phyloP scores from a whole-genome alignment of 768 basidiomycete species.

The Crassisporium funariophilum region DNA sequence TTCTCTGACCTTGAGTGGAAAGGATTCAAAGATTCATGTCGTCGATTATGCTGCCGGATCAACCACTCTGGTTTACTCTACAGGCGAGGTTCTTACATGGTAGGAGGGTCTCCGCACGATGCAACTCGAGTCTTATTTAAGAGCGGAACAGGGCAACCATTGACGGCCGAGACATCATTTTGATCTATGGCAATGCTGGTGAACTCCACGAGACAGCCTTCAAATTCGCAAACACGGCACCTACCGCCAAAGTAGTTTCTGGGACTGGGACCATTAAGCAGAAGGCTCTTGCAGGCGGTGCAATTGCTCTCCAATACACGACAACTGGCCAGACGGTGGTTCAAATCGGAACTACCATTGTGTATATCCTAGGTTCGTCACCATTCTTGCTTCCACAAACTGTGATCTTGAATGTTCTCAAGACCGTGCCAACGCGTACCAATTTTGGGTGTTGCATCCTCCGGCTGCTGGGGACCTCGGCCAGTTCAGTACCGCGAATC shows the following conservation, averaged over 20 bases:
- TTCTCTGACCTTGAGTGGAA: slow-evolving; percentile 46
- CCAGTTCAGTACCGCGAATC: slow-evolving; percentile 40
- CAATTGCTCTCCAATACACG: slow-evolving; percentile 44
- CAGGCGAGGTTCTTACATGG: slow-evolving; percentile 54
- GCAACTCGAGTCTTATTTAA: not conserved
- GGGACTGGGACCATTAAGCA: slow-evolving; percentile 38
- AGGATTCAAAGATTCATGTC: slow-evolving; percentile 54
- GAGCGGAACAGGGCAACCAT: slow-evolving; percentile 44
- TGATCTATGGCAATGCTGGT: slow-evolving; percentile 49
- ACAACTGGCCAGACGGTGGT: slow-evolving; percentile 50
- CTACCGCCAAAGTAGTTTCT: slow-evolving; percentile 36
- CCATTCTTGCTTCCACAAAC: not conserved
- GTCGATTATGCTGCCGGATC: slow-evolving; percentile 50
- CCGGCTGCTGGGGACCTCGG: slow-evolving; percentile 37
- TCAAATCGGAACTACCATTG: slow-evolving; percentile 40
- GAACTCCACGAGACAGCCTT: slow-evolving; percentile 55
- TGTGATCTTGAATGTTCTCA: not conserved
- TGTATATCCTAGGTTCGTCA: slow-evolving; percentile 47
- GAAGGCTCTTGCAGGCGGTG: slow-evolving; percentile 33
- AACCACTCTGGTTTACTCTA: slow-evolving; percentile 47
- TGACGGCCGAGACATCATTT: slow-evolving; percentile 47
- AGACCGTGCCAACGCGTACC: slow-evolving; percentile 52
- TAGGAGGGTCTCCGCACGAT: slow-evolving; percentile 10
- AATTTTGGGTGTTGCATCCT: slow-evolving; percentile 53
- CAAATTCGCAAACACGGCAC: slow-evolving; percentile 31